These are phyloP conservation scores for Hirsutella thompsonii DNA, from an alignment of 2,329 filamentous ascomycete genomes.

Conservation along the genomic window DNA sequence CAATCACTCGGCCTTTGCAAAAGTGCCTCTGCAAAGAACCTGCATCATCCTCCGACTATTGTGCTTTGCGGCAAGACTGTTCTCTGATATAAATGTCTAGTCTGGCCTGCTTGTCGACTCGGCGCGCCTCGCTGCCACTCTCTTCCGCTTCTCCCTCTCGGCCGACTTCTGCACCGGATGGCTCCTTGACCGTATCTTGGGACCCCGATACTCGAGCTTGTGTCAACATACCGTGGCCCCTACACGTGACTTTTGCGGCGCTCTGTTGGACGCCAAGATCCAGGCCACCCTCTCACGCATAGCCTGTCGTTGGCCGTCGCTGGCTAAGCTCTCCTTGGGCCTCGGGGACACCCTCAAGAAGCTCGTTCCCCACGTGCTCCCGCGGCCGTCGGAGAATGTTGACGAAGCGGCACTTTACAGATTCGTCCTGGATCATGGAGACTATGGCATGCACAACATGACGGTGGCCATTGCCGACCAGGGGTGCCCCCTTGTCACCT, in stretches of 20 bases:
- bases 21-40: neutral
- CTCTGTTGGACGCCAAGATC: slow-evolving; percentile 14
- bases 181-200: slow-evolving; percentile 6
- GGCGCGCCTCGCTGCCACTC: slow-evolving; percentile 8
- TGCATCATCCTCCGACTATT: too few relatives aligned
- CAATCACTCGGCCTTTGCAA: neutral
- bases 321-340: slow-evolving; percentile 3
- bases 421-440: slow-evolving; percentile 20
- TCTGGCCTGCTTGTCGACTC: slow-evolving; percentile 7
- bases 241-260: slow-evolving; percentile 15
- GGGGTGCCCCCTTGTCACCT: slow-evolving; percentile 11
- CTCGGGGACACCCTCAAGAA: slow-evolving; percentile 14
- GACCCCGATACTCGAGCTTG: neutral
- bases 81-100: neutral
- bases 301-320: neutral
- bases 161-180: slow-evolving; percentile 3
- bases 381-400: neutral
- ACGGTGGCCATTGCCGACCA: slow-evolving; percentile 3
- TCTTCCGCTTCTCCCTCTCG: slow-evolving; percentile 9
- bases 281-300: slow-evolving; percentile 12
- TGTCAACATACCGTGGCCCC: slow-evolving; percentile 9
- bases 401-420: slow-evolving; percentile 10
- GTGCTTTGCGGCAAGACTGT: too few relatives aligned
- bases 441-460: slow-evolving; percentile 20
- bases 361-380: slow-evolving; percentile 12